Conservation (phyloP, 176 grass and related monocot genomes). For the Hordeum vulgare region MorexV3_pseudomolecules_assembly NC_058519.1:55616425-55616924, state of each 20-base stretch:
- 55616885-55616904: background rate
- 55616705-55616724: background rate
- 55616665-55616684: background rate
- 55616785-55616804: background rate
- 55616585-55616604: background rate
- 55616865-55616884: background rate
- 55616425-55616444: slow-evolving; percentile 93
- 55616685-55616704: background rate
- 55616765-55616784: background rate
- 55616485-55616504: background rate
- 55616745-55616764: background rate
- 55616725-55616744: background rate
- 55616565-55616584: background rate
- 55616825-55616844: background rate
- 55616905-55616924: background rate
- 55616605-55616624: slow-evolving; percentile 3
- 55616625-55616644: slow-evolving; percentile 14
- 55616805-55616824: background rate
- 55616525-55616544: background rate
- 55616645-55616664: background rate
- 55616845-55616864: background rate
- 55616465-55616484: slow-evolving; percentile 42
- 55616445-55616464: slow-evolving; percentile 58
- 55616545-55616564: background rate
- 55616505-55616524: background rate